Evolutionary conservation across 2,329 filamentous ascomycete genomes (phyloP), one percentile per base, ranked within the genome.

Genomic region (Claviceps africana): DNA sequence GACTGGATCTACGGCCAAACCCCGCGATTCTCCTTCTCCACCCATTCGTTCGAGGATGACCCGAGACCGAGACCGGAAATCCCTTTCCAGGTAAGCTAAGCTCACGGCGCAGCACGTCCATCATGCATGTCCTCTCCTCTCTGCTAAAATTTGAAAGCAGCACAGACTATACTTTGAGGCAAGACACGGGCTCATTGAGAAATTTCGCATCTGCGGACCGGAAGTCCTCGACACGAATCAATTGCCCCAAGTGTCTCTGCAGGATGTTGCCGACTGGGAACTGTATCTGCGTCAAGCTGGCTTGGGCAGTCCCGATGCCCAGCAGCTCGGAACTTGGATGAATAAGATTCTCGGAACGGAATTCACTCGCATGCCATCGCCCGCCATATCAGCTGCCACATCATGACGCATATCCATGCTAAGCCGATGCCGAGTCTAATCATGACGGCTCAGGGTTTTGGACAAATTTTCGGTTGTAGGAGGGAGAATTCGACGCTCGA

Each of bases 1-100:
- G 78, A 82, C 11, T 96, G 89, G 88, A 84, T 85, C 53, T 95
- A 85, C 67, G 79, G 79, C 2, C 89, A 95, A 68, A 95, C 90
- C 2, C 90, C 90, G 1, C 83, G 83, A 52, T 96, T 95, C 65
- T 81, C 77, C 8, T 82, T 91, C 58, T 81, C 79, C 3, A 82
- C 77, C 3, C 70, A 77, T 64, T 68, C 83, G 39, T 76, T 75
- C 56, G 71, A 80, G 56, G 71, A 80, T 43, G 73, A 85, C 67
- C 70, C 78, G 52, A 69, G 81, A 52, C 67, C 75, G 54, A 71
- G 80, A 40, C 78, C 79, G 1, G 59, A 64, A 0, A 55, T 78
- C 13, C 76, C 78, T 1, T 62, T 68, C 13, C 65, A 70, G 22
- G 67, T 84, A 56, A 65, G 67, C 57, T 11, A 2, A 8, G 22